These are phyloP conservation scores for Apiospora pterosperma DNA, from an alignment of 2,329 filamentous ascomycete genomes.

Conservation along the genomic window DNA sequence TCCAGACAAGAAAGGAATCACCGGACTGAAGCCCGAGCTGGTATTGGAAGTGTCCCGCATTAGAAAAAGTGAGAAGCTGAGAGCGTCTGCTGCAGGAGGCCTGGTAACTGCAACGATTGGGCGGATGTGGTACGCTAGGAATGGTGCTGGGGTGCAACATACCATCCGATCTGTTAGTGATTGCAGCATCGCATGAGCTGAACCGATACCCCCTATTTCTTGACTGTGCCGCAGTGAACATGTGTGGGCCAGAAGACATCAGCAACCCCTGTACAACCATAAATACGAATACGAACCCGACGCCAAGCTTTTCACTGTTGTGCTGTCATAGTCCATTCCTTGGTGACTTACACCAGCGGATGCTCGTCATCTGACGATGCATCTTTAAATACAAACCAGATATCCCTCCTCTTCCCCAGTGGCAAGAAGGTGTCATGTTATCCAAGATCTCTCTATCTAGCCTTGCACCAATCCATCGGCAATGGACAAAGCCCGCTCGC, in stretches of 20 bases:
- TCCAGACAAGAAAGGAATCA: too few relatives aligned
- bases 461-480: background rate
- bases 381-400: background rate
- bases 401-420: background rate
- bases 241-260: background rate
- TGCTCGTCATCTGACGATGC: background rate
- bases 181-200: background rate
- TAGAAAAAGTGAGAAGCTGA: too few relatives aligned
- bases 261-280: background rate
- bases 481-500: background rate
- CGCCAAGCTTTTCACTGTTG: background rate
- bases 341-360: background rate
- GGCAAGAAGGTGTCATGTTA: background rate
- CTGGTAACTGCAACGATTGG: background rate
- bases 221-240: too few relatives aligned
- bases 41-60: too few relatives aligned
- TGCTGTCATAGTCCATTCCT: background rate
- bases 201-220: background rate
- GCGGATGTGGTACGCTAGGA: background rate
- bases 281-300: conserved; percentile 2
- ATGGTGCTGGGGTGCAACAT: background rate
- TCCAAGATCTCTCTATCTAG: background rate
- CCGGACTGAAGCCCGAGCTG: too few relatives aligned
- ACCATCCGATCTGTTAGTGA: background rate
- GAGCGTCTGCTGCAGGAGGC: too few relatives aligned